A percentile compares a stretch with the other conserved stretches of the same genome.
These are phyloP conservation scores for Cymodocea nodosa DNA, from an alignment of 116 monocot genomes.

Conservation along the genomic window DNA sequence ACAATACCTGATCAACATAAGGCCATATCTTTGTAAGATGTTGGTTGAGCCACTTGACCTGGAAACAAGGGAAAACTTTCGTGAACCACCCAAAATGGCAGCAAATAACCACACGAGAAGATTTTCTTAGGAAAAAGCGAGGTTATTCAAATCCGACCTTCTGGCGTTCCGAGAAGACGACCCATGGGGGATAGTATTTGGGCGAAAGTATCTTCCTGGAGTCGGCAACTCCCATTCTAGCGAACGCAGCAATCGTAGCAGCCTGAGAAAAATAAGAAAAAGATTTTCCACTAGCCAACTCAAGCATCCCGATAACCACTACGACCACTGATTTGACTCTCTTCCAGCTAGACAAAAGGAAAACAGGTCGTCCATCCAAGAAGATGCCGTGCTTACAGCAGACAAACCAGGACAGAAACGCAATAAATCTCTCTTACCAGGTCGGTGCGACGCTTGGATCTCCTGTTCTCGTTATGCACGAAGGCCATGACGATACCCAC, in stretches of 20 bases:
- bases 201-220: slow-evolving; percentile 70
- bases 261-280: slow-evolving; percentile 29
- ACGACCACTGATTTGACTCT: background rate
- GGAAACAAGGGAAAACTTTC: slow-evolving; percentile 12
- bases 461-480: slow-evolving; percentile 42
- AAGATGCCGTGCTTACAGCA: background rate
- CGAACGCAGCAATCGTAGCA: slow-evolving; percentile 62
- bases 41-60: slow-evolving; percentile 89
- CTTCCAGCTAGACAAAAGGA: background rate
- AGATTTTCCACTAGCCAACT: background rate
- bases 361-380: background rate
- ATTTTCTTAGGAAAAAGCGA: no score
- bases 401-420: background rate
- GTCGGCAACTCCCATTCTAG: slow-evolving; percentile 89
- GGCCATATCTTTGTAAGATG: slow-evolving; percentile 93
- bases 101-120: background rate
- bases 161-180: slow-evolving; percentile 73
- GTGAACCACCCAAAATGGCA: background rate
- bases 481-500: slow-evolving; percentile 60
- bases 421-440: slow-evolving; percentile 29
- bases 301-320: background rate
- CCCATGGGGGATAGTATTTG: slow-evolving; percentile 86
- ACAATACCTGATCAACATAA: slow-evolving; percentile 73
- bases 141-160: slow-evolving; percentile 35
- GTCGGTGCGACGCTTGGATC: slow-evolving; percentile 47